Evolutionary conservation across 495 filamentous ascomycete genomes (phyloP).

Genomic region (Mytilinidion resinicola): DNA sequence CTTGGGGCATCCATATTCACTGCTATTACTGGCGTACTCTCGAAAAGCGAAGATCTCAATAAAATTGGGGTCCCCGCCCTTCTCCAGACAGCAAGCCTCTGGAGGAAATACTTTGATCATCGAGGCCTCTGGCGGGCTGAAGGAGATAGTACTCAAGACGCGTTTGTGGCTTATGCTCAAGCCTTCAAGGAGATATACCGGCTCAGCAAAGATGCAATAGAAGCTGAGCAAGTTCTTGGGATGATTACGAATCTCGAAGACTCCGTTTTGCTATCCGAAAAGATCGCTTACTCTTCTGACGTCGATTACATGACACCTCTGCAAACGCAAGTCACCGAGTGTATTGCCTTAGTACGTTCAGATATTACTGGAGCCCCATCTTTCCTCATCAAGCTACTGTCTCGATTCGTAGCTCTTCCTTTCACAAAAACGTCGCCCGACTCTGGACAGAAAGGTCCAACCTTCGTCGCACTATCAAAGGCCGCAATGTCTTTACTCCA

Average conservation of each 20-base stretch:
- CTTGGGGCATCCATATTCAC: constrained; percentile 30
- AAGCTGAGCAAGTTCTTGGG: constrained; percentile 50
- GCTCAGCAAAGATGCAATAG: constrained; percentile 61
- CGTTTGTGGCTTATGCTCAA: constrained; percentile 70
- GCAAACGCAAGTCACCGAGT: constrained; percentile 67
- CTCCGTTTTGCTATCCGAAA: constrained; percentile 64
- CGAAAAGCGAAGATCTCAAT: constrained; percentile 17
- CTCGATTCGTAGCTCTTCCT: constrained; percentile 63
- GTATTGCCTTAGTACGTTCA: constrained; percentile 62
- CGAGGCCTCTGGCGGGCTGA: constrained; percentile 32
- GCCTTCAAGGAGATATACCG: constrained; percentile 73
- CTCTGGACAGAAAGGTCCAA: constrained; percentile 40
- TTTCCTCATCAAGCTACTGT: constrained; percentile 59
- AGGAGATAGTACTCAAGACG: constrained; percentile 61
- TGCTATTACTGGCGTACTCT: constrained; percentile 27
- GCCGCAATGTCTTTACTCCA: constrained; percentile 64
- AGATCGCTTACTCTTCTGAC: constrained; percentile 72
- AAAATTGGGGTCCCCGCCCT: constrained; percentile 8
- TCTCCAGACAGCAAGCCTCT: constrained; percentile 17
- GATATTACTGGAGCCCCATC: constrained; percentile 62
- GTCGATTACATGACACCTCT: constrained; percentile 76
- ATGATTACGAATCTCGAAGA: constrained; percentile 49
- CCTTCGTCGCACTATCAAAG: constrained; percentile 84
- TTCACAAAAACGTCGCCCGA: constrained; percentile 37
- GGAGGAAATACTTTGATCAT: constrained; percentile 31